phyloP scores from a whole-genome alignment of 2,329 filamentous ascomycete genomes.

The Alternaria burnsii region DNA sequence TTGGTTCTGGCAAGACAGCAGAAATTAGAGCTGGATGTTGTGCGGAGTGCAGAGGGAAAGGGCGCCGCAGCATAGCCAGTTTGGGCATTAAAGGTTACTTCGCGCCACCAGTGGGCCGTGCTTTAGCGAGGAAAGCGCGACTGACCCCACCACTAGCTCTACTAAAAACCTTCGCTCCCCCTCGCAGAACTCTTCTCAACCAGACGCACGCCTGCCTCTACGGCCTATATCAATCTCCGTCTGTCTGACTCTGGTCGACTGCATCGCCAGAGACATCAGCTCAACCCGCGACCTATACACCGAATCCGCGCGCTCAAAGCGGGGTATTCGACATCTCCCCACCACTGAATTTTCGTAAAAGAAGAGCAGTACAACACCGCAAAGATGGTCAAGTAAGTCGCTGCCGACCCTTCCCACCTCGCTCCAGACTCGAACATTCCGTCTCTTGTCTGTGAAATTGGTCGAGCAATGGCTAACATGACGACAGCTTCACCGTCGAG shows the following conservation, averaged over 20 bases:
- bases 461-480: slow-evolving; percentile 58
- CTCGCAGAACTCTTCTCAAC: slow-evolving; percentile 23
- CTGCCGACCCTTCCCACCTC: slow-evolving; percentile 11
- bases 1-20: background rate
- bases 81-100: slow-evolving; percentile 16
- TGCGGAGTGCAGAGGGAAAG: slow-evolving; percentile 15
- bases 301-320: slow-evolving; percentile 41
- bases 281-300: slow-evolving; percentile 27
- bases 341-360: slow-evolving; percentile 48
- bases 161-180: slow-evolving; percentile 27
- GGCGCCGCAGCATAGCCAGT: slow-evolving; percentile 19
- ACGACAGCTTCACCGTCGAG: slow-evolving; percentile 92
- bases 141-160: slow-evolving; percentile 26
- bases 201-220: slow-evolving; percentile 33
- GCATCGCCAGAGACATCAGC: slow-evolving; percentile 44
- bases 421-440: background rate
- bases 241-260: slow-evolving; percentile 44
- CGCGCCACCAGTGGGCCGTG: slow-evolving; percentile 26
- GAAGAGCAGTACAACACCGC: slow-evolving; percentile 69
- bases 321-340: slow-evolving; percentile 47
- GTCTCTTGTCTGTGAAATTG: background rate
- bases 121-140: slow-evolving; percentile 26
- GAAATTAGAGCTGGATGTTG: background rate
- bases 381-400: slow-evolving; percentile 99
- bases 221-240: slow-evolving; percentile 31